A percentile compares a stretch with the other conserved stretches of the same genome.
Evolutionary conservation across 192 early-diverging fungal species (phyloP).

Genomic region (Coemansia sp.): DNA sequence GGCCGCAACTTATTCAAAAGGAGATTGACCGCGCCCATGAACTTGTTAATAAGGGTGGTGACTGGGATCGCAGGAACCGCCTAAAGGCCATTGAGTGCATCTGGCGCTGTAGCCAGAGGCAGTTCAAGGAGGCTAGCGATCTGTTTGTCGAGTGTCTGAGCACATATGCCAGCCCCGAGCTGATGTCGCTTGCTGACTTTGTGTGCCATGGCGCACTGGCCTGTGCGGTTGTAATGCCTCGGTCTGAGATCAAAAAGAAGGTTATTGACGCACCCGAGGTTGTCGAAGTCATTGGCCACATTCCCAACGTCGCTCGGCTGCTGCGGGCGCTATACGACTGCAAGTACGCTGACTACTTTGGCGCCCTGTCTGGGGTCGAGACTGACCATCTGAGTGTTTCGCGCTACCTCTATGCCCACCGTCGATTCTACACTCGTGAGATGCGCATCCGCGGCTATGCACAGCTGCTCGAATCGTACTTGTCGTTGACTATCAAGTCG

Average conservation of each 20-base stretch:
- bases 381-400: conserved; percentile 67
- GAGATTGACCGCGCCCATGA: conserved; percentile 56
- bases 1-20: conserved; percentile 62
- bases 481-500: conserved; percentile 88
- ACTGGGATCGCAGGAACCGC: conserved; percentile 99
- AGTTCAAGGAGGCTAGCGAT: conserved; percentile 91
- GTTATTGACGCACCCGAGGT: conserved; percentile 96
- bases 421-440: conserved; percentile 92
- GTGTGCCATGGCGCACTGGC: conserved; percentile 90
- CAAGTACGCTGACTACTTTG: conserved; percentile 92
- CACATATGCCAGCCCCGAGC: conserved; percentile 94
- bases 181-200: conserved; percentile 98
- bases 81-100: conserved; percentile 95
- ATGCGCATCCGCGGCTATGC: conserved; percentile 98
- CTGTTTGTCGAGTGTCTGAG: conserved; percentile 93
- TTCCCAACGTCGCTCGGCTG: conserved; percentile 80
- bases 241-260: conserved; percentile 94
- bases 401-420: conserved; percentile 82
- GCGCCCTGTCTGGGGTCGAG: conserved; percentile 81
- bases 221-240: conserved; percentile 81
- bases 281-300: conserved; percentile 88
- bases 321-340: conserved; percentile 87
- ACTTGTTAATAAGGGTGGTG: conserved; percentile 96
- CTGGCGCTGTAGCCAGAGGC: conserved; percentile 87
- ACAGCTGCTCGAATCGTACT: conserved; percentile 93